A percentile compares a stretch with the other conserved stretches of the same genome.
Evolutionary conservation across 148 eudicot genomes (phyloP).

Genomic region (Fagopyrum esculentum): DNA sequence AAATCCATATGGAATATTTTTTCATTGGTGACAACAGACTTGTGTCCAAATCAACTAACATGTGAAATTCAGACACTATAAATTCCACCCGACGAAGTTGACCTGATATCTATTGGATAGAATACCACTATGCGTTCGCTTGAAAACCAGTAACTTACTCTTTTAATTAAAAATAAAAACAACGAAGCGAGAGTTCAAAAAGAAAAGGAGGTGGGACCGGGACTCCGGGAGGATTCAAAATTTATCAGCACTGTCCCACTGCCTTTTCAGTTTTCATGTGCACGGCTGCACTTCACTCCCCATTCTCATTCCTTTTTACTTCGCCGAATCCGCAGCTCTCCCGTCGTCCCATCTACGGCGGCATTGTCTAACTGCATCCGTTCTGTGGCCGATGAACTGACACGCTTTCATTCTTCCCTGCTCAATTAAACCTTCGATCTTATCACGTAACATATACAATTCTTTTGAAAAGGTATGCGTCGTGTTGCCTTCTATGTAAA

Average conservation of each 20-base stretch:
- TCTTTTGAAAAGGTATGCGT: neutral
- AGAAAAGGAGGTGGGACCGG: neutral
- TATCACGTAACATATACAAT: neutral
- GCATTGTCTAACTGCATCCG: neutral
- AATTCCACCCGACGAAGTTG: too few relatives aligned
- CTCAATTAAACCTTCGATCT: neutral
- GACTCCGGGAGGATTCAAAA: neutral
- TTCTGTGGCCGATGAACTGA: neutral
- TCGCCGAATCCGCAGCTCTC: neutral
- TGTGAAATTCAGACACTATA: too few relatives aligned
- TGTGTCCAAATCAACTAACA: too few relatives aligned
- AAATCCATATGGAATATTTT: too few relatives aligned
- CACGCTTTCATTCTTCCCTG: neutral
- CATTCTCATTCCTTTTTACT: neutral
- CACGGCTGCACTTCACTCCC: neutral
- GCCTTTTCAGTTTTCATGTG: neutral
- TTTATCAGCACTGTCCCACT: neutral
- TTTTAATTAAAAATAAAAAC: too few relatives aligned
- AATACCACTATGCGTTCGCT: too few relatives aligned
- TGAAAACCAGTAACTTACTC: too few relatives aligned
- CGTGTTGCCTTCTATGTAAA: neutral
- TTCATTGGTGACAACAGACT: too few relatives aligned
- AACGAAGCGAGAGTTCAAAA: too few relatives aligned
- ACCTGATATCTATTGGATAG: too few relatives aligned
- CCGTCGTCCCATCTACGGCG: constrained; percentile 1